Conservation (phyloP, 1,284 basidiomycete species). For the Xerocomus nothofagi region DNA sequence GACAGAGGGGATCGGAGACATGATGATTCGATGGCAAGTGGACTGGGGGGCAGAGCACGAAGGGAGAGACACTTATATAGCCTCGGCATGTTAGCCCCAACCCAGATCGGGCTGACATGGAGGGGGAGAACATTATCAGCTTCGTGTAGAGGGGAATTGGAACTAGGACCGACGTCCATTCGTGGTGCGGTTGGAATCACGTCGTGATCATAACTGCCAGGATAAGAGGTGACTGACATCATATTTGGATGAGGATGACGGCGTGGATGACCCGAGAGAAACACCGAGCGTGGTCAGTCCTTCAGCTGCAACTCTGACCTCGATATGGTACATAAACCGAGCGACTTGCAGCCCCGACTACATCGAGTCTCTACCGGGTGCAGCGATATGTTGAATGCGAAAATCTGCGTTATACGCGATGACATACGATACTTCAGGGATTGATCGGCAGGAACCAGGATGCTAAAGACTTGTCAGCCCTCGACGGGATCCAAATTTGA, state of each 20-base stretch:
- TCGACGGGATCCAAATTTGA: no score
- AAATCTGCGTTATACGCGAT: neutral
- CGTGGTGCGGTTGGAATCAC: neutral
- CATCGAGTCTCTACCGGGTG: neutral
- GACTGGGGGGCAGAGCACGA: constrained; percentile 1
- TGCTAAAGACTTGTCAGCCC: neutral
- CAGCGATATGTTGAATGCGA: neutral
- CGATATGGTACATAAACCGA: neutral
- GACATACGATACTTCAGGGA: neutral
- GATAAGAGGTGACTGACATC: neutral
- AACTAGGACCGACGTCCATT: neutral
- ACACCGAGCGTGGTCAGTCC: neutral
- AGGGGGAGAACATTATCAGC: constrained; percentile 10
- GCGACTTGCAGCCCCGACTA: neutral
- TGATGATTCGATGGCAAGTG: constrained; percentile 13
- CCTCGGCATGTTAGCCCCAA: constrained; percentile 1
- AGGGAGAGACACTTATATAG: constrained; percentile 11
- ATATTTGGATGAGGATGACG: neutral
- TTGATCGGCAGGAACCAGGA: neutral
- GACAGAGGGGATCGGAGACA: constrained; percentile 25
- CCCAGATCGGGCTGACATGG: constrained; percentile 9
- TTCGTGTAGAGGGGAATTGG: neutral
- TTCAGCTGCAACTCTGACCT: neutral
- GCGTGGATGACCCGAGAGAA: neutral
- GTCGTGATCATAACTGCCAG: neutral